These are phyloP conservation scores for Coemansia sp. DNA, from an alignment of 192 early-diverging fungal species.

Conservation along the genomic window DNA sequence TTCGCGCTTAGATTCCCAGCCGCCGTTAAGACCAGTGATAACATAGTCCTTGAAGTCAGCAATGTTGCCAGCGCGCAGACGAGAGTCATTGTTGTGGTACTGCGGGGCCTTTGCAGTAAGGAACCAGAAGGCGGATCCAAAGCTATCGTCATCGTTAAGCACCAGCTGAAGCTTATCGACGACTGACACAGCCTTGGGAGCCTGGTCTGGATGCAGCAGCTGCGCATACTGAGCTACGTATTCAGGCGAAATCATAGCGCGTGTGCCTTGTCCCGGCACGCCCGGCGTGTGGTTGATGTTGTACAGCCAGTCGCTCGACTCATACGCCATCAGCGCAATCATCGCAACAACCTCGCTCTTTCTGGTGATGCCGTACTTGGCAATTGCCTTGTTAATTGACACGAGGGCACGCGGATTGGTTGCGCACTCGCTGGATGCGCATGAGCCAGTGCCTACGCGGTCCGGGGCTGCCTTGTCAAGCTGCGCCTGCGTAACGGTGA, in stretches of 20 bases:
- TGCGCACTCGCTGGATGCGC: constrained; percentile 29
- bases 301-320: constrained; percentile 49
- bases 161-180: constrained; percentile 34
- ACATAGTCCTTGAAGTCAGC: constrained; percentile 50
- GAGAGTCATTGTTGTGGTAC: constrained; percentile 20
- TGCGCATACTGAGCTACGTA: constrained; percentile 40
- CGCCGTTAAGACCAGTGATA: constrained; percentile 27
- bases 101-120: constrained; percentile 18
- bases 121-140: constrained; percentile 54
- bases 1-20: constrained; percentile 32
- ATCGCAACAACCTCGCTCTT: constrained; percentile 41
- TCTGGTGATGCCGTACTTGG: constrained; percentile 36
- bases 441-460: constrained; percentile 19
- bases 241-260: constrained; percentile 53
- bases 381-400: constrained; percentile 37
- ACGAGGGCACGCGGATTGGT: constrained; percentile 27
- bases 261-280: constrained; percentile 44
- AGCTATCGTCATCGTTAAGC: constrained; percentile 47
- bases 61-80: constrained; percentile 34
- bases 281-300: constrained; percentile 54
- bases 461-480: constrained; percentile 27
- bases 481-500: constrained; percentile 22
- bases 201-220: constrained; percentile 19
- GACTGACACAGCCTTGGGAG: constrained; percentile 4
- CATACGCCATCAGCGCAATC: constrained; percentile 45